These are phyloP conservation scores for Penicillium pancosmium DNA, from an alignment of 495 filamentous ascomycete species.

Conservation along the genomic window DNA sequence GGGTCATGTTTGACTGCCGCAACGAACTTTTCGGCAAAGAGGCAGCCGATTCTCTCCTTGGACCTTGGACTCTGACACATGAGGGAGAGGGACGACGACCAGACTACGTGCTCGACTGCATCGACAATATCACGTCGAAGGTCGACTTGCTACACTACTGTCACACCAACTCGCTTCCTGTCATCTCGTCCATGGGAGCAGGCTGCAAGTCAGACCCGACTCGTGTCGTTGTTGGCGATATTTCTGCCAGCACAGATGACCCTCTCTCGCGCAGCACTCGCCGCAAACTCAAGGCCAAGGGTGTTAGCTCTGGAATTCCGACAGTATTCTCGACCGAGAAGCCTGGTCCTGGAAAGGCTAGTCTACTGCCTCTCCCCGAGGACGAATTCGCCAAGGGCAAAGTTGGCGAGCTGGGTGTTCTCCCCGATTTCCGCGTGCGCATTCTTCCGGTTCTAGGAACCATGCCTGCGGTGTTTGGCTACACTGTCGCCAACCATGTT, in stretches of 20 bases:
- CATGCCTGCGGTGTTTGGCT: constrained; percentile 96
- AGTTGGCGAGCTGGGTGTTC: constrained; percentile 81
- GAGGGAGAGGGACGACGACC: constrained; percentile 63
- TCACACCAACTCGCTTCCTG: constrained; percentile 68
- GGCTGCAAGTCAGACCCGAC: constrained; percentile 98
- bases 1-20: constrained; percentile 85
- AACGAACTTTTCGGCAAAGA: constrained; percentile 79
- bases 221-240: constrained; percentile 87
- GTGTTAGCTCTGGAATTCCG: constrained; percentile 82
- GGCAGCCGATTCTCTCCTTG: constrained; percentile 66
- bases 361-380: constrained; percentile 81
- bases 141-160: constrained; percentile 91
- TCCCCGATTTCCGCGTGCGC: constrained; percentile 90
- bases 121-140: constrained; percentile 98
- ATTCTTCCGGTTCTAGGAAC: constrained; percentile 95
- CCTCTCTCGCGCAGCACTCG: constrained; percentile 84
- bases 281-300: constrained; percentile 73
- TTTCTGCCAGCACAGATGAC: constrained; percentile 86
- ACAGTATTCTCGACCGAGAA: constrained; percentile 94
- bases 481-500: constrained; percentile 86
- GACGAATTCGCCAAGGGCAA: constrained; percentile 88
- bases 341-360: constrained; percentile 87
- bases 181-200: constrained; percentile 95
- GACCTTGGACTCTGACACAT: constrained; percentile 53
- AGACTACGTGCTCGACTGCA: constrained; percentile 92